These are phyloP conservation scores for Trichomonascaceae sp. DNA, from an alignment of 1,139 yeast species.

Conservation along the genomic window DNA sequence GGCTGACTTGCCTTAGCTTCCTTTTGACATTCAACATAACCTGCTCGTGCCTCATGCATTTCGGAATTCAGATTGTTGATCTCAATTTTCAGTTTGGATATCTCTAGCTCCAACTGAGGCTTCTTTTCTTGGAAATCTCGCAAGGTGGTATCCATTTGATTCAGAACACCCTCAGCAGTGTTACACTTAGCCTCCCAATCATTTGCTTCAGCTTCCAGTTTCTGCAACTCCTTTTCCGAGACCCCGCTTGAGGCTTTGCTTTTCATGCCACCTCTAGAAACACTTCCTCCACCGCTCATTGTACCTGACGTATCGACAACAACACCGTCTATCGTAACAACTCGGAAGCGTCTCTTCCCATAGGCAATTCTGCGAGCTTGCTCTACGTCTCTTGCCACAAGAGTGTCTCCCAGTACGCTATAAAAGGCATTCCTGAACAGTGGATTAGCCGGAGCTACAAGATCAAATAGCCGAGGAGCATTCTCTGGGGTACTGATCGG, in stretches of 20 bases:
- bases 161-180: conserved; percentile 46
- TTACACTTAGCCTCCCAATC: conserved; percentile 53
- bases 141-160: conserved; percentile 56
- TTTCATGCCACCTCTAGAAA: conserved; percentile 53
- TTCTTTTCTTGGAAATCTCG: conserved; percentile 53
- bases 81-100: conserved; percentile 59
- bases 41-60: conserved; percentile 42
- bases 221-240: conserved; percentile 50
- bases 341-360: conserved; percentile 74
- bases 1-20: conserved; percentile 16
- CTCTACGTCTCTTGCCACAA: conserved; percentile 71
- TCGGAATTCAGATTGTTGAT: conserved; percentile 47
- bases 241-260: conserved; percentile 34
- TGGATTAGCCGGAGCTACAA: conserved; percentile 58
- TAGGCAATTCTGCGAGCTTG: conserved; percentile 89
- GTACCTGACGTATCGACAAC: conserved; percentile 94
- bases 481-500: conserved; percentile 69
- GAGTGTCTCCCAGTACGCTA: conserved; percentile 76
- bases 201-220: conserved; percentile 48
- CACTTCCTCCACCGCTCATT: conserved; percentile 84
- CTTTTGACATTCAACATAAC: conserved; percentile 26
- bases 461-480: conserved; percentile 78
- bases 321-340: conserved; percentile 89
- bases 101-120: conserved; percentile 63
- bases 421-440: conserved; percentile 84